A percentile compares a stretch with the other conserved stretches of the same genome.
Evolutionary conservation across 176 grass and related monocot genomes (phyloP).

Genomic region (Thinopyrum elongatum): DNA sequence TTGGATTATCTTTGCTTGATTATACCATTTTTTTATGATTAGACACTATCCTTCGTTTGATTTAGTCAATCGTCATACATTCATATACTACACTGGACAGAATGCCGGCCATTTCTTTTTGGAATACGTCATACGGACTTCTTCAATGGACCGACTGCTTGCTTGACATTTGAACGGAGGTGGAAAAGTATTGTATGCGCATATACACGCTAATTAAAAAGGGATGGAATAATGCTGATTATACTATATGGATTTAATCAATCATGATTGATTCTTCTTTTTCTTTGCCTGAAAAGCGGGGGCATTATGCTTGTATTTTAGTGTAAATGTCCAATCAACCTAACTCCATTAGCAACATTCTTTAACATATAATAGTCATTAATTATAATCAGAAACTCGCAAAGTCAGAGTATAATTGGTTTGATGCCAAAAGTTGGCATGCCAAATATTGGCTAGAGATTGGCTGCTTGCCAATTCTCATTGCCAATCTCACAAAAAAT

Average conservation of each 20-base stretch:
- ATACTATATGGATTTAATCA: background rate
- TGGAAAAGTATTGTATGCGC: background rate
- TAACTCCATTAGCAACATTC: constrained; percentile 21
- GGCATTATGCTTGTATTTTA: background rate
- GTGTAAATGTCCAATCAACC: constrained; percentile 16
- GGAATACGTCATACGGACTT: background rate
- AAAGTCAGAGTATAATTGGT: background rate
- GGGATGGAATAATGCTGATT: background rate
- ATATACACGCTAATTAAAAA: background rate
- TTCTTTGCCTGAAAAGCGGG: constrained; percentile 6
- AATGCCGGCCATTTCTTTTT: background rate
- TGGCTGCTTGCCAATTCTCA: no score
- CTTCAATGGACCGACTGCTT: constrained; percentile 8
- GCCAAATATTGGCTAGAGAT: no score
- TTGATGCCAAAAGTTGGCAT: no score
- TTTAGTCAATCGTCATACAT: constrained; percentile 23
- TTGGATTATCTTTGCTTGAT: background rate
- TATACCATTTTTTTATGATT: background rate
- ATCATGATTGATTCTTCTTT: constrained; percentile 6
- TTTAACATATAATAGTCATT: background rate
- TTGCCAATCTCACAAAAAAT: no score
- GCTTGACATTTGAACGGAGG: constrained; percentile 18
- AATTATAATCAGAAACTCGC: background rate
- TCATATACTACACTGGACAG: constrained; percentile 19
- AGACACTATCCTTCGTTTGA: background rate